Evolutionary conservation across 1,284 basidiomycete species (phyloP), one percentile per base, ranked within the genome.

Genomic region (Naganishia sp.): DNA sequence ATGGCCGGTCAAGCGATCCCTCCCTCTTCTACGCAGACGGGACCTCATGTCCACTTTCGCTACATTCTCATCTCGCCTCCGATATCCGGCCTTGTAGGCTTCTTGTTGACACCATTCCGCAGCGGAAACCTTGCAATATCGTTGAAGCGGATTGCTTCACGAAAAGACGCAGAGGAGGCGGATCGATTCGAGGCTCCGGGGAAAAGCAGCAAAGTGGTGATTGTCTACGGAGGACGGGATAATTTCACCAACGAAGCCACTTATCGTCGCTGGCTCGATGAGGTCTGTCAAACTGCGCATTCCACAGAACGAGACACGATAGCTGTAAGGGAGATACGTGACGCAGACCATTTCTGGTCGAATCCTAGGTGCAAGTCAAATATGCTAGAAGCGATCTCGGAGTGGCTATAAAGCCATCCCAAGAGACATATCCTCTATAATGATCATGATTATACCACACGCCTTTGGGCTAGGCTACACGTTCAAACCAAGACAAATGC

Each of bases 11-110:
- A 13, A 31, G 42, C 63, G 18, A 43, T 55, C 16, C n/a, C 63
- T 13, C 55, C 39, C 16, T 31, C n/a, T 3, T 31, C n/a, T 7
- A n/a, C 16, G 28, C 6, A 18, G 6, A 16, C 44, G 2, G 31
- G 25, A 28, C 1, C 28, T 11, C 25, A 43, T 6, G 23, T 64
- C 18, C 23, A 46, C 6, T 25, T 55, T 44, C 63, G 63, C 50
- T 66, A 66, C 43, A 50, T 68, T 21, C 52, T 68, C 16, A 56
- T 68, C 39, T 68, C 68, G 2, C 68, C 68, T 15, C 68, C 68
- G 13, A 16, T 68, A 45, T 61, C 59, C 11, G 39, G 28, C 48
- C n/a, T 61, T 25, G 49, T 61, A 7, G 48, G 59, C 15, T 61
- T 61, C 39, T 23, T 61, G 36, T 48, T 61, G 16, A 61, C 59